These are phyloP conservation scores for Tremellales sp. DNA, from an alignment of 1,284 basidiomycete genomes.

Conservation along the genomic window DNA sequence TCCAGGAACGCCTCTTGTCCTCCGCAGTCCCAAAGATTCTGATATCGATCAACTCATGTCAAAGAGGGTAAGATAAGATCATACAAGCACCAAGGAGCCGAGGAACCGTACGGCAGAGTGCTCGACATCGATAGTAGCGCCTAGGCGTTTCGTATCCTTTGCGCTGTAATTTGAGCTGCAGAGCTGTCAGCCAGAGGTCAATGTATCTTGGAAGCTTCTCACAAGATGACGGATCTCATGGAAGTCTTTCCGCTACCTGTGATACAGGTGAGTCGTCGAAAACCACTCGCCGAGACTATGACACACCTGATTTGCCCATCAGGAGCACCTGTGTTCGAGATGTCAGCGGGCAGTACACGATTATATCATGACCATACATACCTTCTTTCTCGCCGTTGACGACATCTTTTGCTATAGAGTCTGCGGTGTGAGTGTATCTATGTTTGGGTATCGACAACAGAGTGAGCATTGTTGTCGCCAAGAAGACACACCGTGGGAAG, in stretches of 20 bases:
- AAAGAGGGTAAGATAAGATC: constrained; percentile 9
- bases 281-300: not conserved
- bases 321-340: constrained; percentile 60
- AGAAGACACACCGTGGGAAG: too few relatives aligned
- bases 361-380: too few relatives aligned
- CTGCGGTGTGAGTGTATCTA: too few relatives aligned
- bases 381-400: too few relatives aligned
- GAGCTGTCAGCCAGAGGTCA: constrained; percentile 1
- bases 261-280: not conserved
- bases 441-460: too few relatives aligned
- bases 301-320: constrained; percentile 80
- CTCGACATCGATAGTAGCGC: constrained; percentile 96
- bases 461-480: too few relatives aligned
- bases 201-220: constrained; percentile 46
- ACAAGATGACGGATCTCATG: constrained; percentile 99
- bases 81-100: constrained; percentile 53
- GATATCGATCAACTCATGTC: not conserved
- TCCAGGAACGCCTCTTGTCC: constrained; percentile 98
- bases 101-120: constrained; percentile 96
- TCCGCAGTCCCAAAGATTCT: constrained; percentile 96
- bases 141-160: constrained; percentile 82
- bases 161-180: constrained; percentile 88
- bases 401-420: too few relatives aligned
- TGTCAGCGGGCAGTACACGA: constrained; percentile 4
- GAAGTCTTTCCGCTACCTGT: constrained; percentile 69